A percentile compares a stretch with the other conserved stretches of the same genome.
Conservation (phyloP, 2,329 filamentous ascomycete genomes). For the Pyrenochaeta sp. region DNA sequence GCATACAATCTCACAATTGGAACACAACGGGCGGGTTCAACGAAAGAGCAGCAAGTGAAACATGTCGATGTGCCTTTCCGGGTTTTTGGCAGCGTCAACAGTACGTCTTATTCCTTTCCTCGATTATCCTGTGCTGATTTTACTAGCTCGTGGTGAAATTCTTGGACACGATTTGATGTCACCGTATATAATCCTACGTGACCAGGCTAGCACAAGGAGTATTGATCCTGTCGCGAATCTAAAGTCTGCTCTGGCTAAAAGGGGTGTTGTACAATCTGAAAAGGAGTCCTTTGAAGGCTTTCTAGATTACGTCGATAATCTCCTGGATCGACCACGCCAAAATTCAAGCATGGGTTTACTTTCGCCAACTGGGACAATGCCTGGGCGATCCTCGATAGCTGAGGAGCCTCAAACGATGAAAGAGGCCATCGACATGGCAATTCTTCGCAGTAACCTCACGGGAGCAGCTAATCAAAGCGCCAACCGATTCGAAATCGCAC, state of each 20-base stretch:
- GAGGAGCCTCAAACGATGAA: constrained; percentile 71
- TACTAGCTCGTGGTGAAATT: constrained; percentile 75
- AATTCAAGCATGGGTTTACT: constrained; percentile 63
- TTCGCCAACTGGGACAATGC: constrained; percentile 71
- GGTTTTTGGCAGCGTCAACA: constrained; percentile 90
- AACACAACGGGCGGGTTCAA: constrained; percentile 82
- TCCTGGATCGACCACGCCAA: constrained; percentile 45
- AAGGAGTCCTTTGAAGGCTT: constrained; percentile 52
- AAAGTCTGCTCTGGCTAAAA: constrained; percentile 26
- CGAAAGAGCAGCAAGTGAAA: constrained; percentile 78
- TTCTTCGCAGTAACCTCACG: constrained; percentile 70
- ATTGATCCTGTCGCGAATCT: constrained; percentile 33
- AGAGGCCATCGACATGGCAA: constrained; percentile 89
- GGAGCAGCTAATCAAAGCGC: constrained; percentile 75
- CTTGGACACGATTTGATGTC: constrained; percentile 93
- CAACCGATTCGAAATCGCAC: constrained; percentile 95
- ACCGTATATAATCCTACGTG: constrained; percentile 87
- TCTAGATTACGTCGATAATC: constrained; percentile 57
- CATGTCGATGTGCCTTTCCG: constrained; percentile 94
- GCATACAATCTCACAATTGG: constrained; percentile 90
- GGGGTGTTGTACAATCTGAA: constrained; percentile 44
- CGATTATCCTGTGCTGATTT: constrained; percentile 22
- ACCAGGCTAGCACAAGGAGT: constrained; percentile 69
- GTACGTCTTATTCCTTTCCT: constrained; percentile 40
- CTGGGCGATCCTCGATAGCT: constrained; percentile 59